These are phyloP conservation scores for Capsella bursapastoris DNA, from an alignment of 345 rosid genomes.

Conservation along the genomic window DNA sequence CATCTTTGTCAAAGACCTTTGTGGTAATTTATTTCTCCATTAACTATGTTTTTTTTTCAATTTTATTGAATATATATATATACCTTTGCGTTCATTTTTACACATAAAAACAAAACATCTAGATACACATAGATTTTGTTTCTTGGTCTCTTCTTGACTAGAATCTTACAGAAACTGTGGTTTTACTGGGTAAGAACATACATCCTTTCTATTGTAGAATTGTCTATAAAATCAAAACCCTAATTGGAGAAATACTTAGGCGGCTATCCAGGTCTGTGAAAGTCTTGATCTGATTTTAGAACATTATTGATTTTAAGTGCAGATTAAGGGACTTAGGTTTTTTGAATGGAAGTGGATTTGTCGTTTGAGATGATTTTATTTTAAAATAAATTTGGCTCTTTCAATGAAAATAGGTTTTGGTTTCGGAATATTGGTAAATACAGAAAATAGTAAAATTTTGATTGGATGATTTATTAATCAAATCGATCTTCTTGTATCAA, in stretches of 20 bases:
- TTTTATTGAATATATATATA: constrained; percentile 6
- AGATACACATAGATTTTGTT: neutral
- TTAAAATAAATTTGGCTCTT: constrained; percentile 1
- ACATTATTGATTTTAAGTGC: neutral
- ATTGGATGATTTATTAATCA: neutral
- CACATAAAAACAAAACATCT: neutral
- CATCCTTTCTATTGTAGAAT: constrained; percentile 1
- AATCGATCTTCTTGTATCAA: neutral
- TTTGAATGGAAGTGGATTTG: constrained; percentile 14
- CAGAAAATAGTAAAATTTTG: neutral
- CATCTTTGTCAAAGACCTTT: constrained; percentile 19
- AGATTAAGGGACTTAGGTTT: constrained; percentile 22
- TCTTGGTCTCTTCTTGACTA: constrained; percentile 17
- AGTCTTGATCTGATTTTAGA: neutral
- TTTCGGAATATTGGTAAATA: constrained; percentile 1
- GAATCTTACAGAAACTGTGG: neutral
- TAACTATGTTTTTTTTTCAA: constrained; percentile 5
- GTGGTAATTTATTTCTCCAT: constrained; percentile 37
- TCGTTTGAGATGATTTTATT: neutral
- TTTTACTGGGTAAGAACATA: constrained; percentile 10
- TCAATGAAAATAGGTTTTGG: neutral
- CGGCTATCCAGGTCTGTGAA: constrained; percentile 8
- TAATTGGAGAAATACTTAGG: constrained; percentile 23
- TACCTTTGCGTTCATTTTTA: constrained; percentile 7
- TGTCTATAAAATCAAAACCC: constrained; percentile 30